phyloP scores from a whole-genome alignment of 192 early-diverging fungal species.

The Coemansia sp. region DNA sequence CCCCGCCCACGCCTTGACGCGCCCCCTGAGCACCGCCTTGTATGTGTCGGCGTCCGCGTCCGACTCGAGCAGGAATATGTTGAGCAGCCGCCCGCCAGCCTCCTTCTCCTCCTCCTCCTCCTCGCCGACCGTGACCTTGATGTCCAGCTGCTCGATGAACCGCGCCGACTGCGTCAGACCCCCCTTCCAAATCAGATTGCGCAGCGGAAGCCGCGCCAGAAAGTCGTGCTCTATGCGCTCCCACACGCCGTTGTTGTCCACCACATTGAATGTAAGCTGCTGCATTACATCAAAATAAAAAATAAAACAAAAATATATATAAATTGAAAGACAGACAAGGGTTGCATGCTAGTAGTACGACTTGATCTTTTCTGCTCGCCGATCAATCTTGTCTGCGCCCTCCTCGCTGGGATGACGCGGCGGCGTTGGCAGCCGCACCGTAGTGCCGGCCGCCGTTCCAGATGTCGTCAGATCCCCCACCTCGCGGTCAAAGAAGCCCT shows the following conservation, averaged over 20 bases:
- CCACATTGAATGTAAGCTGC: constrained; percentile 20
- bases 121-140: constrained; percentile 55
- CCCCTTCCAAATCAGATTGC: constrained; percentile 80
- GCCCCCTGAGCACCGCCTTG: constrained; percentile 46
- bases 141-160: constrained; percentile 64
- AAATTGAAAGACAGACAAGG: background rate
- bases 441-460: background rate
- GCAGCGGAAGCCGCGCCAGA: constrained; percentile 70
- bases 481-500: constrained; percentile 23
- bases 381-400: constrained; percentile 10
- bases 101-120: background rate
- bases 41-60: constrained; percentile 44
- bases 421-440: background rate
- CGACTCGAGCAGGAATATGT: constrained; percentile 31
- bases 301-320: constrained; percentile 12
- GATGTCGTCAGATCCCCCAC: background rate
- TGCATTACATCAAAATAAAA: constrained; percentile 16
- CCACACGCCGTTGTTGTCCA: constrained; percentile 58
- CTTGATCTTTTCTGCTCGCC: constrained; percentile 50
- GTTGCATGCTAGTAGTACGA: constrained; percentile 43
- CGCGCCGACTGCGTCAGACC: constrained; percentile 65
- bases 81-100: constrained; percentile 20
- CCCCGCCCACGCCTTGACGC: constrained; percentile 39
- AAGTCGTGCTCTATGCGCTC: constrained; percentile 67
- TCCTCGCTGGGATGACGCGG: background rate